These are phyloP conservation scores for Mycena amicta DNA, from an alignment of 768 basidiomycete species.

Conservation along the genomic window DNA sequence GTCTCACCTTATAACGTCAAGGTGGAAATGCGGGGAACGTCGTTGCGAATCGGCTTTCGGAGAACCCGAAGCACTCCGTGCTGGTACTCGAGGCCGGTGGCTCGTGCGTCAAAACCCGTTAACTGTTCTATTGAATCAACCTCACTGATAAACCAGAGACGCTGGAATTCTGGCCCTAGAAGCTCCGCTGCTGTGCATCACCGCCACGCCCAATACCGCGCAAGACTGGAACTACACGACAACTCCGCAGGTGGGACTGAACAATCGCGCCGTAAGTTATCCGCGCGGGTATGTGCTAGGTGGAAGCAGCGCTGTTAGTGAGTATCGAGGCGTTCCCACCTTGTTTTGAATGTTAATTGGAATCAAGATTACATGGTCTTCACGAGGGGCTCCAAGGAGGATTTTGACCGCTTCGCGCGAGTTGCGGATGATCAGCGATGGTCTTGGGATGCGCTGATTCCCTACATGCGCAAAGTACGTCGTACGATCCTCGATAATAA, in stretches of 20 bases:
- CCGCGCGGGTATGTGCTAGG: conserved; percentile 32
- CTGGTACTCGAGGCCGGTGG: conserved; percentile 36
- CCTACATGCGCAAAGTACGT: conserved; percentile 21
- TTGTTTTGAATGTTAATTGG: background rate
- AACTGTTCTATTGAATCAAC: background rate
- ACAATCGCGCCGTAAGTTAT: conserved; percentile 25
- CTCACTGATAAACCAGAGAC: background rate
- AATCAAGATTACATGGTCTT: conserved; percentile 21
- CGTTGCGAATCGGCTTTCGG: conserved; percentile 35
- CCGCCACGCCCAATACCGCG: conserved; percentile 8
- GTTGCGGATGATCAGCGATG: conserved; percentile 24
- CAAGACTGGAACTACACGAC: conserved; percentile 35
- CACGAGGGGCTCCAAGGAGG: conserved; percentile 23
- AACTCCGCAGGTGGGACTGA: conserved; percentile 26
- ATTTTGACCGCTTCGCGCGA: conserved; percentile 23
- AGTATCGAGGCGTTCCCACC: background rate
- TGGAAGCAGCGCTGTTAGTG: conserved; percentile 31
- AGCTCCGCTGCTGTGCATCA: conserved; percentile 4
- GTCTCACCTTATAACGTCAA: conserved; percentile 13
- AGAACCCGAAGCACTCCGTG: conserved; percentile 32
- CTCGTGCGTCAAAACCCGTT: conserved; percentile 19
- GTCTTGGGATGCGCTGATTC: conserved; percentile 24
- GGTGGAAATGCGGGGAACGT: conserved; percentile 35
- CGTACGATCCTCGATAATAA: background rate
- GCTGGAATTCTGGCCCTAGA: background rate